These are phyloP conservation scores for Fraxinus latifolia DNA, from an alignment of 305 asterid genomes.

Conservation along the genomic window DNA sequence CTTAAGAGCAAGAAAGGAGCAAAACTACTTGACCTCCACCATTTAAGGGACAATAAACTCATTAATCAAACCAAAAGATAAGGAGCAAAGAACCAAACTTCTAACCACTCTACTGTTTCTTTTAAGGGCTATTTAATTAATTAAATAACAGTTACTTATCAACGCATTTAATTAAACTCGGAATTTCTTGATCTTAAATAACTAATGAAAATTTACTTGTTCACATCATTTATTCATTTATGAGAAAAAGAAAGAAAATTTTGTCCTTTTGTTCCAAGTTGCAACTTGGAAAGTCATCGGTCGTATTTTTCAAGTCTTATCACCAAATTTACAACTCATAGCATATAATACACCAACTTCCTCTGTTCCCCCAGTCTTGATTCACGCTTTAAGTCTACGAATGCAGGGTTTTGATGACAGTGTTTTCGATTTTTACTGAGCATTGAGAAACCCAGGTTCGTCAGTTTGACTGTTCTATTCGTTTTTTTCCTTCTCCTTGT, in stretches of 20 bases:
- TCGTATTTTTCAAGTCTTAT: not conserved
- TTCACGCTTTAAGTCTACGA: not conserved
- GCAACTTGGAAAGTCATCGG: not conserved
- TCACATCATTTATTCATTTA: not conserved
- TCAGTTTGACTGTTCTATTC: not conserved
- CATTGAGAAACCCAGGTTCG: not conserved
- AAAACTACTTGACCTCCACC: not conserved
- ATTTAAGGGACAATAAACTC: not conserved
- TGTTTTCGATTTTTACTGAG: not conserved
- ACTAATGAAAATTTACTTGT: not conserved
- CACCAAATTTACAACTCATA: not conserved
- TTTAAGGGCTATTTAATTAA: not conserved
- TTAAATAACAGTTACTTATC: not conserved
- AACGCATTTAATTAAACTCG: not conserved
- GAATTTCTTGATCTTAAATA: not conserved
- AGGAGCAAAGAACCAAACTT: not conserved
- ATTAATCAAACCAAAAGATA: not conserved
- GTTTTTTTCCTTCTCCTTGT: not conserved
- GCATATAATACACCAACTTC: not conserved
- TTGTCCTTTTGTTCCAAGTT: not conserved
- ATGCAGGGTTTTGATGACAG: not conserved
- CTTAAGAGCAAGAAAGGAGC: not conserved
- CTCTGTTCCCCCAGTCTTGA: not conserved
- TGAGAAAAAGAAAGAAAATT: not conserved
- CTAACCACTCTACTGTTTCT: not conserved